Conservation (phyloP, 495 filamentous ascomycete species). For the Pyrenula massariospora region DNA sequence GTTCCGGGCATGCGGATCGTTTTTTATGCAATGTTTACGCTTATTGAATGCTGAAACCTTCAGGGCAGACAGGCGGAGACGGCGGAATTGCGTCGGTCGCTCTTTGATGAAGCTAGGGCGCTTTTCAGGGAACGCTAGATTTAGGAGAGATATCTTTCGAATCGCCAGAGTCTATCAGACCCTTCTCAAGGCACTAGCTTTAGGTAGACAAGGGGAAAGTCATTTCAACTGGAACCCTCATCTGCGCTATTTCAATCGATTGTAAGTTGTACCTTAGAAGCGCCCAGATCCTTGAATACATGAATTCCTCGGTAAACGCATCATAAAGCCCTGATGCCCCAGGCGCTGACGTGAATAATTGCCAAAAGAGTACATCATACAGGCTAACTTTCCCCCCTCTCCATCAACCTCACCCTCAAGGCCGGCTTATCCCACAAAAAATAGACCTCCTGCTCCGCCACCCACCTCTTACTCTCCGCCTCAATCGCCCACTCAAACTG, state of each 20-base stretch:
- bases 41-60: conserved; percentile 9
- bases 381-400: background rate
- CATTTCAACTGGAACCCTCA: no score
- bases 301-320: no score
- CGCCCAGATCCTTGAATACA: no score
- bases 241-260: no score
- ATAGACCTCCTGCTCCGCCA: conserved; percentile 23
- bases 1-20: conserved; percentile 12
- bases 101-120: conserved; percentile 4
- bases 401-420: conserved; percentile 7
- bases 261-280: no score
- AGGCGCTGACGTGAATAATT: no score
- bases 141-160: conserved; percentile 5
- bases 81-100: conserved; percentile 3
- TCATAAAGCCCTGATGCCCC: no score
- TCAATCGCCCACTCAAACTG: conserved; percentile 35
- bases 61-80: conserved; percentile 8
- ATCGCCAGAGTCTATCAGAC: conserved; percentile 3
- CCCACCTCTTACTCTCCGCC: conserved; percentile 21
- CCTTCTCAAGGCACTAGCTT: background rate
- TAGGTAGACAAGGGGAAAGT: no score
- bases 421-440: conserved; percentile 19
- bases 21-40: conserved; percentile 8
- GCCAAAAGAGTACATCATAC: no score
- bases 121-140: conserved; percentile 6